Base-by-base conservation (phyloP, 1,284 basidiomycete genomes). In the Ustilago tritici region DNA sequence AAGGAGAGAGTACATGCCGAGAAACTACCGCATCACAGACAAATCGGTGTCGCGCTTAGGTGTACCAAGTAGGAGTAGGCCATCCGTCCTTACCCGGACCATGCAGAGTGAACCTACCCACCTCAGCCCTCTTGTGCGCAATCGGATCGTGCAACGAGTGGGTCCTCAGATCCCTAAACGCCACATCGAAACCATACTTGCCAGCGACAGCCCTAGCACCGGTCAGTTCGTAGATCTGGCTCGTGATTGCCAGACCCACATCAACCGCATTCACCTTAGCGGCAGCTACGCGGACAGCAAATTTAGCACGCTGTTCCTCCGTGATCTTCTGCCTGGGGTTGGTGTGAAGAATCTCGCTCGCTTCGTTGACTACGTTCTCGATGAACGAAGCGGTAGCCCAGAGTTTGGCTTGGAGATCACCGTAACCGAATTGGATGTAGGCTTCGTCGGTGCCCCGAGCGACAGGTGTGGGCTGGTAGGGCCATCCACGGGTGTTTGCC, bases 111-210 rank as follows among this genome's bases (percentile, higher is more conserved):
- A 61, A 84, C 11, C 84, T 62, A 11, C 81, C 84, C 7, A 85
- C 82, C 67, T 85, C 84, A 0, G 82, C 84, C 34, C 75, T 61
- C 70, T 84, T 83, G 76, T 86, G 83, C 4, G 80, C 84, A 38
- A 86, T 83, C 11, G 85, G 86, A 62, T 87, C 85, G 73, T 86
- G 86, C 52, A 87, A 77, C 7, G 81, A 74, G 72, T 87, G 82
- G 1, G 82, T 83, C 38, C 82, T 64, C 36, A 83, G 50, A 41
- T 83, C 82, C 8, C 82, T 59, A 53, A 70, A 82, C 2, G 77
- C 75, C 2, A 82, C 76, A 41, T 86, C 85, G 61, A 84, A 83
- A 9, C 84, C 84, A 41, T 80, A 77, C 79, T 86, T 86, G 63
- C 75, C 74, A 0, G 76, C 66, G 15, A 86, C 82, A 10, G 80